Evolutionary conservation across 2,329 filamentous ascomycete genomes (phyloP).

Genomic region (Fusarium goolgardi): DNA sequence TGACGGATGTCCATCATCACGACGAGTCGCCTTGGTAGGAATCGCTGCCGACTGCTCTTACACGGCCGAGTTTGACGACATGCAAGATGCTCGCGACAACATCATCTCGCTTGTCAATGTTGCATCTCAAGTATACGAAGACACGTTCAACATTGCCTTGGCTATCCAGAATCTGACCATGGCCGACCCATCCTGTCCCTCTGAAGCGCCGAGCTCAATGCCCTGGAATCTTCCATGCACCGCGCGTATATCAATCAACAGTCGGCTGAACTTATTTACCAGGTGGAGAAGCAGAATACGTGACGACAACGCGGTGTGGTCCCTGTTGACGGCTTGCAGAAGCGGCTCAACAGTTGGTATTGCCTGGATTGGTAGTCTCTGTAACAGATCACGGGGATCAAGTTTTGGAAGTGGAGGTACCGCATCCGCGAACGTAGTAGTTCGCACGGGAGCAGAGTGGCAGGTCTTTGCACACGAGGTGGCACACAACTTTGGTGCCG

Average conservation of each 20-base stretch:
- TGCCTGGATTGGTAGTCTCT: conserved; percentile 87
- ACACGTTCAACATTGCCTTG: conserved; percentile 87
- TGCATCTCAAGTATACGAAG: conserved; percentile 86
- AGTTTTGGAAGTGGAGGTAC: conserved; percentile 73
- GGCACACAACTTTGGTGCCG: conserved; percentile 65
- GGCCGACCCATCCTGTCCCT: conserved; percentile 75
- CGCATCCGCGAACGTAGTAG: conserved; percentile 82
- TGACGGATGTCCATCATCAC: conserved; percentile 79
- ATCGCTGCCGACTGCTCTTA: conserved; percentile 91
- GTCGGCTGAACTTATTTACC: conserved; percentile 83
- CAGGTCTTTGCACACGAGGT: conserved; percentile 90
- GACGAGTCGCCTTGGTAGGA: conserved; percentile 89
- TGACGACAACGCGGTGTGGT: conserved; percentile 88
- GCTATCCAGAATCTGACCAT: conserved; percentile 84
- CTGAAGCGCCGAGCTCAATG: conserved; percentile 60
- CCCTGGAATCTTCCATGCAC: conserved; percentile 84
- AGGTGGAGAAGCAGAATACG: conserved; percentile 76
- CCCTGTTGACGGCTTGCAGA: conserved; percentile 78
- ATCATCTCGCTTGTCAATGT: conserved; percentile 84
- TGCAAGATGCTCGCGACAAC: conserved; percentile 71
- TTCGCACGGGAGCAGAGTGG: conserved; percentile 82
- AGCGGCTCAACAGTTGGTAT: conserved; percentile 84
- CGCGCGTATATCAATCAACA: conserved; percentile 69
- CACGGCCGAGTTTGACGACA: conserved; percentile 72
- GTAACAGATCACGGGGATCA: conserved; percentile 61